phyloP scores from a whole-genome alignment of 352 stramenopile genomes.

The Globisporangium irregulare region DNA sequence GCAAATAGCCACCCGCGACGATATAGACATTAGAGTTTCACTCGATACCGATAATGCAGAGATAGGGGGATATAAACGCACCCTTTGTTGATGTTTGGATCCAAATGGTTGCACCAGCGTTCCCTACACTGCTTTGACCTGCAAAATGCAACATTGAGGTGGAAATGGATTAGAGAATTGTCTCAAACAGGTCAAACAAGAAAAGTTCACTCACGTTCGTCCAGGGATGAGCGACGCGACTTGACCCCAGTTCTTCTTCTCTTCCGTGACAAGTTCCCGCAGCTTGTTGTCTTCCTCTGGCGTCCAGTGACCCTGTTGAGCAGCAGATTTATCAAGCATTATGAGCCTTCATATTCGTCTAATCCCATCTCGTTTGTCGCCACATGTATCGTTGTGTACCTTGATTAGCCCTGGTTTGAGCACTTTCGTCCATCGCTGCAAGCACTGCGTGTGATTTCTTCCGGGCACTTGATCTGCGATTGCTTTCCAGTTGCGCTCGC shows the following conservation, averaged over 20 bases:
- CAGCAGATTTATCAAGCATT: neutral
- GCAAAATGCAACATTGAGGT: neutral
- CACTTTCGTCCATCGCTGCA: conserved; percentile 93
- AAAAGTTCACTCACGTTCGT: conserved; percentile 59
- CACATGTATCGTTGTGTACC: conserved; percentile 32
- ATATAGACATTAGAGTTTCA: neutral
- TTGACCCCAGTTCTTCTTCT: conserved; percentile 91
- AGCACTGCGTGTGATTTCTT: conserved; percentile 91
- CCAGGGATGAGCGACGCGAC: conserved; percentile 75
- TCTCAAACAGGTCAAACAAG: neutral
- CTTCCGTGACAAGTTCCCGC: conserved; percentile 77
- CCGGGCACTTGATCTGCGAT: conserved; percentile 90
- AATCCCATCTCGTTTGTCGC: conserved; percentile 2
- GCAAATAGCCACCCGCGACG: neutral
- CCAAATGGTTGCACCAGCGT: conserved; percentile 90
- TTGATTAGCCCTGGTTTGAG: conserved; percentile 92
- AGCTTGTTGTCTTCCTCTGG: conserved; percentile 89
- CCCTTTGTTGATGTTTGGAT: conserved; percentile 93
- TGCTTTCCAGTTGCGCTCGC: conserved; percentile 88
- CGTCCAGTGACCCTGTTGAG: conserved; percentile 86
- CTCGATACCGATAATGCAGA: too few relatives aligned
- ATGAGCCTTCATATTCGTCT: neutral
- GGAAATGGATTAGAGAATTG: neutral
- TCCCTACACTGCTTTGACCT: conserved; percentile 93
- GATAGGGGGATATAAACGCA: conserved; percentile 25